Evolutionary conservation across 108 stramenopile genomes (phyloP).

Genomic region (Aurantiochytrium sp.): DNA sequence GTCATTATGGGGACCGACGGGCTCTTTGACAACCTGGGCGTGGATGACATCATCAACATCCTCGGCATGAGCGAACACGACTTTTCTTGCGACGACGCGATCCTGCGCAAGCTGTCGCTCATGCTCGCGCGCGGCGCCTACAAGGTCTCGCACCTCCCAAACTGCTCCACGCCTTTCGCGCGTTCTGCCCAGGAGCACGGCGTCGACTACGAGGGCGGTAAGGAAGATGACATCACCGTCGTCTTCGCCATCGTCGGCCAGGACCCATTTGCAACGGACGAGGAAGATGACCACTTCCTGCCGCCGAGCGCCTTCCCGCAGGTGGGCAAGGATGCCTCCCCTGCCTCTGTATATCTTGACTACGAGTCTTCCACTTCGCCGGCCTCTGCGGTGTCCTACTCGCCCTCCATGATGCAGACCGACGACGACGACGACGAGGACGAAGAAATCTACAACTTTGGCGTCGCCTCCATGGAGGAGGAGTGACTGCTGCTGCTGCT

Average conservation of each 20-base stretch:
- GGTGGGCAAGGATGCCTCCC: neutral
- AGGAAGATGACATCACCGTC: slow-evolving; percentile 12
- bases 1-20: slow-evolving; percentile 41
- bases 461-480: neutral
- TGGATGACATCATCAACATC: neutral
- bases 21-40: slow-evolving; percentile 36
- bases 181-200: neutral
- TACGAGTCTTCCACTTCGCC: neutral
- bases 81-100: neutral
- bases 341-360: neutral
- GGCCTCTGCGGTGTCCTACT: neutral
- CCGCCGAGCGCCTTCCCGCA: neutral
- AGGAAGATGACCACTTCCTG: neutral
- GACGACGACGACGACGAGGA: neutral
- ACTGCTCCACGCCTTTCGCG: neutral
- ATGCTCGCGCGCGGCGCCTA: neutral
- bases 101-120: neutral
- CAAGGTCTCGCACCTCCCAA: neutral
- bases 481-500: too few relatives aligned
- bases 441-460: neutral
- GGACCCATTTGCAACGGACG: neutral
- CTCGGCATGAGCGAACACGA: neutral
- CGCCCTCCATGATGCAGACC: neutral
- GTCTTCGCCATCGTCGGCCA: neutral
- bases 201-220: neutral